A percentile compares a stretch with the other conserved stretches of the same genome.
Conservation (phyloP, 495 filamentous ascomycete genomes). For the Penicillium cinerascens region DNA sequence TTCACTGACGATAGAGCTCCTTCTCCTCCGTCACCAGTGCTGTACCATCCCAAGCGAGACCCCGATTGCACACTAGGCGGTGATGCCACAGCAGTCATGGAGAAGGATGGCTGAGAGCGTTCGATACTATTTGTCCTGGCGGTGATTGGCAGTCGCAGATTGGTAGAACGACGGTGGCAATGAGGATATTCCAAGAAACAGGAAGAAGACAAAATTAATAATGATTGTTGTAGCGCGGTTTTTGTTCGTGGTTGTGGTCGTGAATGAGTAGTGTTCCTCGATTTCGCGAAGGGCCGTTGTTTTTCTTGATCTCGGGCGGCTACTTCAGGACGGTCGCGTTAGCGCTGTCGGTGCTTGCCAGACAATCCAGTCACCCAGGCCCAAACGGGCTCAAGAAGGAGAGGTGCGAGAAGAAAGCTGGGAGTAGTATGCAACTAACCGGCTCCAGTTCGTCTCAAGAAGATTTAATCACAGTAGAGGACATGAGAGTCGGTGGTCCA, state of each 20-base stretch:
- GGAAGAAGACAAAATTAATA: no score
- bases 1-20: conserved; percentile 74
- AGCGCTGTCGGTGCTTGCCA: conserved; percentile 20
- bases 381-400: not conserved
- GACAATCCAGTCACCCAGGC: conserved; percentile 8
- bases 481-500: conserved; percentile 20
- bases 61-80: conserved; percentile 81
- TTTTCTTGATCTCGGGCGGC: conserved; percentile 15
- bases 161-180: not conserved
- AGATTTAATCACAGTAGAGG: conserved; percentile 1
- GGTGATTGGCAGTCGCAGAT: conserved; percentile 15
- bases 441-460: no score
- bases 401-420: no score
- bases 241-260: not conserved
- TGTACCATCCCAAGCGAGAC: conserved; percentile 59
- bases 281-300: conserved; percentile 13
- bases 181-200: not conserved
- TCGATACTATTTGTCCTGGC: conserved; percentile 14
- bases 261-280: not conserved
- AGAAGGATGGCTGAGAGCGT: conserved; percentile 35
- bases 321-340: conserved; percentile 28
- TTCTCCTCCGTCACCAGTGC: conserved; percentile 68
- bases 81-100: conserved; percentile 97
- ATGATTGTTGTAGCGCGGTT: no score
- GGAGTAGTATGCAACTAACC: no score